A percentile compares a stretch with the other conserved stretches of the same genome.
These are phyloP conservation scores for Aureobasidium mangrovei DNA, from an alignment of 2,329 filamentous ascomycete species.

Conservation along the genomic window DNA sequence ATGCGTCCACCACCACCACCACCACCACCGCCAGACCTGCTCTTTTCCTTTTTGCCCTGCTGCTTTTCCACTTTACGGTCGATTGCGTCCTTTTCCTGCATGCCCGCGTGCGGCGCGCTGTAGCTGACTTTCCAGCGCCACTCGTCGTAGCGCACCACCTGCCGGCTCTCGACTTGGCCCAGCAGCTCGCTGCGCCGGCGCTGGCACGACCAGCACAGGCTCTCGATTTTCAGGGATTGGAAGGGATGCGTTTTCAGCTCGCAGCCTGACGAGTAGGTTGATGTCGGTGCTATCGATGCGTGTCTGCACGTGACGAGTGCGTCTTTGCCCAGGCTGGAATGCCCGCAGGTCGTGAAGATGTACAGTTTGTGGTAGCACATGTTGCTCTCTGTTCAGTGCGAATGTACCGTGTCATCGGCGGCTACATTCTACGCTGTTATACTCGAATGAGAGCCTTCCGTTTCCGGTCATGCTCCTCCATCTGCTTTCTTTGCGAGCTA, in stretches of 20 bases:
- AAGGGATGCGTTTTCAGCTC: conserved; percentile 28
- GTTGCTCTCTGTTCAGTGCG: conserved; percentile 3
- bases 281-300: conserved; percentile 20
- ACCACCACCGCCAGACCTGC: conserved; percentile 12
- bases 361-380: conserved; percentile 39
- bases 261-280: conserved; percentile 21
- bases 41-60: conserved; percentile 14
- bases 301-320: conserved; percentile 30
- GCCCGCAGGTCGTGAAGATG: conserved; percentile 36
- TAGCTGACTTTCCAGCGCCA: conserved; percentile 36
- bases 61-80: conserved; percentile 16
- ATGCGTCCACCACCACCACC: no score
- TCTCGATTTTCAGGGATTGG: conserved; percentile 27
- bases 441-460: neutral
- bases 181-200: conserved; percentile 22
- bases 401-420: neutral
- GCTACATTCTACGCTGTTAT: neutral
- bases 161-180: conserved; percentile 21
- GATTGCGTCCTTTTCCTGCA: conserved; percentile 17
- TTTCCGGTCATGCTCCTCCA: neutral
- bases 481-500: neutral
- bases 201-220: conserved; percentile 28
- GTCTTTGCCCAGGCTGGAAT: conserved; percentile 27
- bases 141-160: conserved; percentile 29
- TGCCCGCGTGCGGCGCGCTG: conserved; percentile 22